Conservation (phyloP, 306 rosid species). For the Leucaena leucocephala region DNA sequence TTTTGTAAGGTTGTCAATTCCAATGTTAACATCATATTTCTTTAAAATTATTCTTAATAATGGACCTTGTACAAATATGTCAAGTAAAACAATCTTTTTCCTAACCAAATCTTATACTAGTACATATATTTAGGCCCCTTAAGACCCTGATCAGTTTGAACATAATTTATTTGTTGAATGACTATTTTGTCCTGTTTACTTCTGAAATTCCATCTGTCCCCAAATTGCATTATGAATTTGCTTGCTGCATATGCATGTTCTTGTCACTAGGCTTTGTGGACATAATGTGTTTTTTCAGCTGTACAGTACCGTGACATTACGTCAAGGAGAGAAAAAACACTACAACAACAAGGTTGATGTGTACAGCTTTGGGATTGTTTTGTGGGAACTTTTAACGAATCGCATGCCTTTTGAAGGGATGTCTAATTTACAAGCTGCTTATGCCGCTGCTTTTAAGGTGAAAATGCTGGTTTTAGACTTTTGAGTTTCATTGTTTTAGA, state of each 20-base stretch:
- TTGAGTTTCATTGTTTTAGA: neutral
- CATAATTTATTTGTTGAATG: neutral
- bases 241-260: neutral
- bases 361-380: conserved; percentile 95
- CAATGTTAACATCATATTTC: neutral
- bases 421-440: conserved; percentile 99
- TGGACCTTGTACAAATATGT: neutral
- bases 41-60: neutral
- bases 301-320: conserved; percentile 95
- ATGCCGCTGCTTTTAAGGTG: conserved; percentile 99
- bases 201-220: neutral
- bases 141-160: neutral
- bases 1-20: neutral
- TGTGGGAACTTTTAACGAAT: conserved; percentile 95
- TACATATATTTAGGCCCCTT: neutral
- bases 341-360: conserved; percentile 98
- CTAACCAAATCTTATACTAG: neutral
- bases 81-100: neutral
- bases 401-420: conserved; percentile 99
- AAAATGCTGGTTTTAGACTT: conserved; percentile 8
- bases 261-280: conserved; percentile 17
- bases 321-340: conserved; percentile 98
- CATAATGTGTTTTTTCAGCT: conserved; percentile 53
- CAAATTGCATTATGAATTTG: neutral
- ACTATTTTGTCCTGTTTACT: neutral